Conservation (phyloP, 192 early-diverging fungal species). For the Coemansia sp. region DNA sequence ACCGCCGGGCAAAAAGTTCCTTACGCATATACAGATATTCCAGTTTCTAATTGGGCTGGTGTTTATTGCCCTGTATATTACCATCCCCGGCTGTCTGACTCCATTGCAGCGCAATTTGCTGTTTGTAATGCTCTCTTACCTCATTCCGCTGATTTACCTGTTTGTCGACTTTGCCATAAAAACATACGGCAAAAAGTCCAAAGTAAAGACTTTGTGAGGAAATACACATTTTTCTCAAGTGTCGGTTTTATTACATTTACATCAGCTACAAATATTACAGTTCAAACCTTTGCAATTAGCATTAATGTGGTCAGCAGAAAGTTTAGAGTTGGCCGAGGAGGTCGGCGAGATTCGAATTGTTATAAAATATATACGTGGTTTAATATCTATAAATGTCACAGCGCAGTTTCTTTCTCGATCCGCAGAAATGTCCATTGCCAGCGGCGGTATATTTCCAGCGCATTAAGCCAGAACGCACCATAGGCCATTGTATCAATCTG, state of each 20-base stretch:
- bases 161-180: slow-evolving; percentile 81
- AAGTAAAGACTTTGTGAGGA: slow-evolving; percentile 23
- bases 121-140: slow-evolving; percentile 67
- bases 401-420: slow-evolving; percentile 63
- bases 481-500: slow-evolving; percentile 65
- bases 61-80: slow-evolving; percentile 66
- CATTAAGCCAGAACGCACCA: slow-evolving; percentile 74
- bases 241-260: too few species aligned
- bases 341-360: too few species aligned
- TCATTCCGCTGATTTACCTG: slow-evolving; percentile 75
- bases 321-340: too few species aligned
- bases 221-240: background rate
- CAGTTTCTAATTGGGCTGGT: slow-evolving; percentile 79
- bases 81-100: slow-evolving; percentile 61
- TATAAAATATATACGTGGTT: background rate
- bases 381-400: background rate
- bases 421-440: slow-evolving; percentile 97
- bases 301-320: too few species aligned
- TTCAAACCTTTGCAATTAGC: too few species aligned
- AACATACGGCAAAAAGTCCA: slow-evolving; percentile 61
- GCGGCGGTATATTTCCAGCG: slow-evolving; percentile 78
- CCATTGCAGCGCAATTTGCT: slow-evolving; percentile 63
- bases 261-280: too few species aligned
- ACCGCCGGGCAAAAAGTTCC: slow-evolving; percentile 78
- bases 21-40: slow-evolving; percentile 81